Percentiles rank a stretch among this genome's conserved stretches.
phyloP scores from a whole-genome alignment of 305 asterid genomes.

The Euphrasia arctica region DNA sequence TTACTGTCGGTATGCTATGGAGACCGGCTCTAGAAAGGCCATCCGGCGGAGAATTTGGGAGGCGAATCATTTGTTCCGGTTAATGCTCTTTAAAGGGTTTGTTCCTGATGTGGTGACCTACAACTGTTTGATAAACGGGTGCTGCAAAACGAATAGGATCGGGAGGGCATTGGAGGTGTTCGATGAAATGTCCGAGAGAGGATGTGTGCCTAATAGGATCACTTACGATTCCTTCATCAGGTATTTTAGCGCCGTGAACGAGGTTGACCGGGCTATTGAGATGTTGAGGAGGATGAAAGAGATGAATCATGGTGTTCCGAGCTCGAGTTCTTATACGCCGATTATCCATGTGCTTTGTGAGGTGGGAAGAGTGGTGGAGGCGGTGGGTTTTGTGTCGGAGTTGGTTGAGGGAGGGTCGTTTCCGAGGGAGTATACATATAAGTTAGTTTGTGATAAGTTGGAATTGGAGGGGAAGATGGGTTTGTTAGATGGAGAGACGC shows the following conservation, averaged over 20 bases:
- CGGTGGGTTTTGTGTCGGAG: slow-evolving; percentile 55
- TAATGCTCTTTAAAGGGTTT: slow-evolving; percentile 79
- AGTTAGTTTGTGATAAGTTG: slow-evolving; percentile 44
- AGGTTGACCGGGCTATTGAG: slow-evolving; percentile 69
- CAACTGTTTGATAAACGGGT: slow-evolving; percentile 79
- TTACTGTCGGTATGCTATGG: slow-evolving; percentile 65
- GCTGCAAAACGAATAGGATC: slow-evolving; percentile 80
- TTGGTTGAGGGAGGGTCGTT: slow-evolving; percentile 61
- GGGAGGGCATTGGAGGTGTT: slow-evolving; percentile 83
- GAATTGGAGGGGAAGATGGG: slow-evolving; percentile 41
- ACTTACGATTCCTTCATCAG: slow-evolving; percentile 80
- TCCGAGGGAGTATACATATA: slow-evolving; percentile 78
- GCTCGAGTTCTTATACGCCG: slow-evolving; percentile 68
- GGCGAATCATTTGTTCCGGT: slow-evolving; percentile 76
- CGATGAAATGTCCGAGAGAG: slow-evolving; percentile 63
- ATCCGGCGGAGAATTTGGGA: slow-evolving; percentile 81
- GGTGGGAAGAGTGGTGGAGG: slow-evolving; percentile 65
- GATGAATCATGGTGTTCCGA: slow-evolving; percentile 51
- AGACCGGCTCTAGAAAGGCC: slow-evolving; percentile 74
- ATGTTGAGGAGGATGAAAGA: slow-evolving; percentile 74
- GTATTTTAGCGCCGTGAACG: slow-evolving; percentile 71
- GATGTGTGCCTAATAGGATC: slow-evolving; percentile 66
- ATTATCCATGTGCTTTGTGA: slow-evolving; percentile 75
- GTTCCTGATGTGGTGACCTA: slow-evolving; percentile 85
- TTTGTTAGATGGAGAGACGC: slow-evolving; percentile 38